Base-by-base conservation (phyloP, 805 yeast species). In the Debaryomyces castellii region DNA sequence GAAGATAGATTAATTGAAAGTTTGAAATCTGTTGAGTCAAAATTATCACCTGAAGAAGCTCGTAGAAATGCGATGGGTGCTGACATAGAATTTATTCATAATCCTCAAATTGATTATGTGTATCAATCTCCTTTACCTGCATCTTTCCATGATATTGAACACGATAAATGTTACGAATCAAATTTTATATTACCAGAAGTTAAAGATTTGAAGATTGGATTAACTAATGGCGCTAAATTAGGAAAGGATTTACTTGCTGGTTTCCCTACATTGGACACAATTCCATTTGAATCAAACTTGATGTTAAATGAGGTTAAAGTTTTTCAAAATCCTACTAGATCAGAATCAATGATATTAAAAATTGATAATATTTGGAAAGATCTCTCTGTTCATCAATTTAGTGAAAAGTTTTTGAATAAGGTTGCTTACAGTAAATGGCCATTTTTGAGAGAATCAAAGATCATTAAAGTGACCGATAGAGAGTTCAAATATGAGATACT, bases 391-490 rank as follows among this genome's bases (percentile, higher is more conserved):
- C 83, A 80, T 41, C 87, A 85, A 50, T 75, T 89, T 55, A 84
- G 89, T 20, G 76, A 80, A 46, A 76, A 82, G 55, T 80, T 76
- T 45, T 55, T 86, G 44, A 83, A 82, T 39, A 75, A 81, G 46
- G 66, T 81, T 41, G 85, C 87, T 2, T 91, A 83, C 60, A 80
- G 87, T 10, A 81, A 84, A 54, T 94, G 96, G 92, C 99, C 99
- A n/a, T 88, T 81, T 58, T 71, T 94, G 52, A 77, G 83, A 54
- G 97, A 92, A 66, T 85, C 90, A 8, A 81, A 78, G 57, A 82
- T 92, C 34, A 71, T 82, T 10, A 74, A 77, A 18, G 78, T 92
- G 3, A 62, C 74, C 28, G 91, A 87, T 60, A 78, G 74, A 11
- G 63, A 71, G 14, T 66, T 63, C 54, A 73, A 70, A 38, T 87